A percentile compares a stretch with the other conserved stretches of the same genome.
These are phyloP conservation scores for Trametes versicolor DNA, from an alignment of 1,284 basidiomycete species.

Conservation along the genomic window DNA sequence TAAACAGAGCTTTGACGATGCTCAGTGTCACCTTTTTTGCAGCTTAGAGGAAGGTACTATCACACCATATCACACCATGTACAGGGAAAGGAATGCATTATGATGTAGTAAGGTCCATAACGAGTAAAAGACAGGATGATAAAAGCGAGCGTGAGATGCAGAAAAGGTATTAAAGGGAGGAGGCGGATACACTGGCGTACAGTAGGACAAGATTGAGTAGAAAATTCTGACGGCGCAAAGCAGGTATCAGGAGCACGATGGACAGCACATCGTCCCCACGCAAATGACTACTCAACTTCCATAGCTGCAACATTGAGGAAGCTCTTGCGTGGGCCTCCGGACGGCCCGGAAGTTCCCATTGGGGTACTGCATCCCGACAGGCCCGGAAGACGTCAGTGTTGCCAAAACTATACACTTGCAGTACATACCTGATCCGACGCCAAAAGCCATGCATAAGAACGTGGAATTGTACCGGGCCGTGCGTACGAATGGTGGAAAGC, in stretches of 20 bases:
- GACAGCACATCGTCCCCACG: neutral
- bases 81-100: neutral
- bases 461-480: neutral
- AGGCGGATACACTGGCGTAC: neutral
- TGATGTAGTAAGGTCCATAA: neutral
- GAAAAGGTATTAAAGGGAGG: neutral
- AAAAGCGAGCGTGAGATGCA: neutral
- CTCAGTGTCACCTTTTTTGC: neutral
- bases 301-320: constrained; percentile 3
- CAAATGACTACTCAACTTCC: neutral
- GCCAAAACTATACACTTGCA: neutral
- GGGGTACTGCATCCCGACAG: neutral
- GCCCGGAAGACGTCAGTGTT: neutral
- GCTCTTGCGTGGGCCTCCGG: neutral
- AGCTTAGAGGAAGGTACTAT: neutral
- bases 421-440: constrained; percentile 2
- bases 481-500: neutral
- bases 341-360: neutral
- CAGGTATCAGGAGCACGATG: neutral
- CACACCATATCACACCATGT: neutral
- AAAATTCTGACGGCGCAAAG: neutral
- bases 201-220: neutral
- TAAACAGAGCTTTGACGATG: neutral
- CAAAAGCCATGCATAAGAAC: constrained; percentile 1
- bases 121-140: neutral